Evolutionary conservation across 2,329 filamentous ascomycete genomes (phyloP).

Genomic region (Ascochyta pisi): DNA sequence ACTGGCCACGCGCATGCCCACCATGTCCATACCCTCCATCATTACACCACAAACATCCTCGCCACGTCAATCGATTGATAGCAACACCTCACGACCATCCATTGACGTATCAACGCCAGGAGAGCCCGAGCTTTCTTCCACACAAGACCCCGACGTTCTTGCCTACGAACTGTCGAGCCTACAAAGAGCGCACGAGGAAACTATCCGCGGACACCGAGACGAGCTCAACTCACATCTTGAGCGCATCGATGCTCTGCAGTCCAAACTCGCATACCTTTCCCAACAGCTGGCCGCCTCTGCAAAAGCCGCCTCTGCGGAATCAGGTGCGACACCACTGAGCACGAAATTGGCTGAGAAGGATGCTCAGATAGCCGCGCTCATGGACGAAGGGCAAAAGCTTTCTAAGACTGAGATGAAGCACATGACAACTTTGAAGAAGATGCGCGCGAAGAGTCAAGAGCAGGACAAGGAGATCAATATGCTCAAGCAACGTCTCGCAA

Average conservation of each 20-base stretch:
- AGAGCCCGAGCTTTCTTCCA: constrained; percentile 42
- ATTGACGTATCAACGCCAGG: constrained; percentile 34
- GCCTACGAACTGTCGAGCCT: constrained; percentile 57
- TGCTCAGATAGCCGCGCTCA: constrained; percentile 83
- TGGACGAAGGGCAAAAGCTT: constrained; percentile 91
- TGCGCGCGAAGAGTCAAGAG: constrained; percentile 63
- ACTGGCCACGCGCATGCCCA: constrained; percentile 30
- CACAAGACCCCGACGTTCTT: constrained; percentile 41
- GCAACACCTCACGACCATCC: constrained; percentile 39
- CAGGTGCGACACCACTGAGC: constrained; percentile 56
- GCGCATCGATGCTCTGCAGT: constrained; percentile 87
- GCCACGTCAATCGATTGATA: constrained; percentile 45
- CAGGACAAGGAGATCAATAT: constrained; percentile 60
- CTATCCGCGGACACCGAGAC: constrained; percentile 71
- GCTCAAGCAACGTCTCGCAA: constrained; percentile 65
- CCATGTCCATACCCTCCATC: constrained; percentile 45
- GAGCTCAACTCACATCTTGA: constrained; percentile 86
- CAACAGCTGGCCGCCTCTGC: constrained; percentile 80
- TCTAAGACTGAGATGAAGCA: constrained; percentile 87
- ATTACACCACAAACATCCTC: constrained; percentile 36
- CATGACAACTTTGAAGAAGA: constrained; percentile 80
- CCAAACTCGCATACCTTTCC: constrained; percentile 87
- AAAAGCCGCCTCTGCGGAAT: constrained; percentile 65
- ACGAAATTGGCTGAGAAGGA: constrained; percentile 89
- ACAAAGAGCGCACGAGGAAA: constrained; percentile 58